Conservation (phyloP, 2,329 filamentous ascomycete species). For the Penicillium corylophilum region DNA sequence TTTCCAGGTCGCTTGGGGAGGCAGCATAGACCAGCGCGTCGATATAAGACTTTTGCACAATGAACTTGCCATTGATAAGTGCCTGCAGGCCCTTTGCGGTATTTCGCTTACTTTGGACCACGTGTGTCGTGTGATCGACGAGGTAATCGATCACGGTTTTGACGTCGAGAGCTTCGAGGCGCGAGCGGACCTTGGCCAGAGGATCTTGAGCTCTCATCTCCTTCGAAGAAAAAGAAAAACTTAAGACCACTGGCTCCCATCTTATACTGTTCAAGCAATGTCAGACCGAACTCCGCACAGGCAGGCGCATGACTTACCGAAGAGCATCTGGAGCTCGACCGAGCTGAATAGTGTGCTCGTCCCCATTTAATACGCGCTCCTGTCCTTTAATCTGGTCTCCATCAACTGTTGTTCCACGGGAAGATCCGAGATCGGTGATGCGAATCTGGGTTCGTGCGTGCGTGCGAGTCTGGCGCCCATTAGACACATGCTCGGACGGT, state of each 20-base stretch:
- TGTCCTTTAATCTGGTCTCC: conserved; percentile 65
- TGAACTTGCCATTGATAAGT: conserved; percentile 73
- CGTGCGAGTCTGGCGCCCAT: conserved; percentile 55
- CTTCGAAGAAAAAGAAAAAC: conserved; percentile 72
- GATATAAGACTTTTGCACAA: conserved; percentile 73
- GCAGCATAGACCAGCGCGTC: conserved; percentile 67
- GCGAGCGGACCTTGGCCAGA: conserved; percentile 60
- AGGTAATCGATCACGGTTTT: conserved; percentile 77
- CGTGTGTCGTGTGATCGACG: conserved; percentile 72
- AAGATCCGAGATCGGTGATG: conserved; percentile 78
- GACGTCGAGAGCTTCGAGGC: conserved; percentile 81
- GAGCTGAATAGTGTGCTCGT: conserved; percentile 66
- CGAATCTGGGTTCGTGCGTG: conserved; percentile 67
- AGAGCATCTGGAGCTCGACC: conserved; percentile 65
- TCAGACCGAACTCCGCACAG: conserved; percentile 2
- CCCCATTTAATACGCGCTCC: conserved; percentile 56
- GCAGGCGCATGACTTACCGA: conserved; percentile 27
- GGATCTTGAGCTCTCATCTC: conserved; percentile 65
- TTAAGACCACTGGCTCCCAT: conserved; percentile 80
- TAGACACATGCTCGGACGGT: conserved; percentile 6
- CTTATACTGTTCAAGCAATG: conserved; percentile 55
- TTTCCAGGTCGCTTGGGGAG: conserved; percentile 50
- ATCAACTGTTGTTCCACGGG: conserved; percentile 78
- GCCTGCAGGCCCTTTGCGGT: conserved; percentile 84
- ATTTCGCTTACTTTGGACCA: conserved; percentile 86